Evolutionary conservation across 768 basidiomycete species (phyloP), one percentile per base, ranked within the genome.

Genomic region (Collybiopsis luxurians): DNA sequence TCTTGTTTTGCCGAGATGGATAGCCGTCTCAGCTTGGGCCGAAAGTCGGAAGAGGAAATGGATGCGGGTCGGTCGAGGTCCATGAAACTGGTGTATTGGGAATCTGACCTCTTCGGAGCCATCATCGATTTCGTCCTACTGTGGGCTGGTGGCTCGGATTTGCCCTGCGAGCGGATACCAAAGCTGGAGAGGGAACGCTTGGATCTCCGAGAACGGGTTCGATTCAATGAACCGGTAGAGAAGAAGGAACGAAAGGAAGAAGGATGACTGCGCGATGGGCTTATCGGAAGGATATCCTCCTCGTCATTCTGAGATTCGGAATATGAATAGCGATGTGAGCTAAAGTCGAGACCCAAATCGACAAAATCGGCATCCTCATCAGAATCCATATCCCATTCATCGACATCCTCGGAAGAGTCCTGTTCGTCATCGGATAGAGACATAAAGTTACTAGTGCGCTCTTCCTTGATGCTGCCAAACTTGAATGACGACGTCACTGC

Each of bases 361-460:
- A 55, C 54, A 39, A 47, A 55, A 15, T 44, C 54, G 7, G 40
- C 45, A 27, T 47, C 45, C n/a, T 45, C 43, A 30, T 24, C 21
- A 38, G 43, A 36, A 23, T 55, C 13, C 40, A 46, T 36, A 27
- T 55, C 54, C 34, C 43, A 42, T 21, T 55, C 54, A 30, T 48
- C 47, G 7, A 21, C 47, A 24, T 55, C 44, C n/a, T 55, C 44
- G 15, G 39, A 42, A 43, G 40, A 43, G 21, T 55, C 54, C 17
- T 51, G 6, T 21, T 48, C 54, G 24, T 55, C 54, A 4, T 55
- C 54, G 21, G 44, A 46, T 44, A 55, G 27, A 15, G 40, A 44
- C 44, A 55, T 55, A 36, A 55, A 55, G 54, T 46, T 55, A n/a
- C 45, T 55, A n/a, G 26, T n/a, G 17, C 7, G 13, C 54, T 38